These are phyloP conservation scores for Laetiporus sulphureus DNA, from an alignment of 1,284 basidiomycete genomes.

Conservation along the genomic window DNA sequence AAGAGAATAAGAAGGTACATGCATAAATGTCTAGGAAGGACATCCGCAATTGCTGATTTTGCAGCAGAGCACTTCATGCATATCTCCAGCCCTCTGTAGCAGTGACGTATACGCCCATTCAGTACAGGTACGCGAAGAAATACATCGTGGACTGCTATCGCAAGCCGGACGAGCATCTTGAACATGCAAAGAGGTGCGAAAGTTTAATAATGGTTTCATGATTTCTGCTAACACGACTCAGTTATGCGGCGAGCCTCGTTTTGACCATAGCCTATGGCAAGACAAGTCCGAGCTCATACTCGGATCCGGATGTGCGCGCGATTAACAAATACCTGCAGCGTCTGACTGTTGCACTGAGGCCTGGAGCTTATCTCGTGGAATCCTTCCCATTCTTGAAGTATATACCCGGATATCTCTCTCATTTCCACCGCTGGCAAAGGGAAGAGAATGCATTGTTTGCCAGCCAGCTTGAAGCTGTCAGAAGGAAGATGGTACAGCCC, in stretches of 20 bases:
- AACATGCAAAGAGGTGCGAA: slow-evolving; percentile 6
- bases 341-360: slow-evolving; percentile 43
- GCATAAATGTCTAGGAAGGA: neutral
- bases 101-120: slow-evolving; percentile 4
- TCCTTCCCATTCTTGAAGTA: slow-evolving; percentile 46
- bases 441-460: slow-evolving; percentile 55
- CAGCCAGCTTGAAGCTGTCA: slow-evolving; percentile 38
- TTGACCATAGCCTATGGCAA: slow-evolving; percentile 64
- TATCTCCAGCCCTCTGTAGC: slow-evolving; percentile 5
- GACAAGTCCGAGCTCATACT: slow-evolving; percentile 36
- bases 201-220: too few species aligned
- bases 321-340: slow-evolving; percentile 43
- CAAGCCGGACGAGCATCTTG: slow-evolving; percentile 3
- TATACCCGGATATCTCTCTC: slow-evolving; percentile 51
- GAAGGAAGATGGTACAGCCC: slow-evolving; percentile 35
- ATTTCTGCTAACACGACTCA: slow-evolving; percentile 19
- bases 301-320: slow-evolving; percentile 50
- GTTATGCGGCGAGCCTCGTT: slow-evolving; percentile 58
- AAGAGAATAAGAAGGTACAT: slow-evolving; percentile 13
- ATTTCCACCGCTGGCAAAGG: slow-evolving; percentile 42
- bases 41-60: neutral
- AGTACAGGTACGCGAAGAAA: slow-evolving; percentile 5
- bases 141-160: slow-evolving; percentile 6
- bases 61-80: slow-evolving; percentile 4
- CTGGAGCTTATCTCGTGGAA: slow-evolving; percentile 54